Percentiles rank a stretch among this genome's conserved stretches.
phyloP scores from a whole-genome alignment of 306 rosid genomes.

The Ormosia emarginata region DNA sequence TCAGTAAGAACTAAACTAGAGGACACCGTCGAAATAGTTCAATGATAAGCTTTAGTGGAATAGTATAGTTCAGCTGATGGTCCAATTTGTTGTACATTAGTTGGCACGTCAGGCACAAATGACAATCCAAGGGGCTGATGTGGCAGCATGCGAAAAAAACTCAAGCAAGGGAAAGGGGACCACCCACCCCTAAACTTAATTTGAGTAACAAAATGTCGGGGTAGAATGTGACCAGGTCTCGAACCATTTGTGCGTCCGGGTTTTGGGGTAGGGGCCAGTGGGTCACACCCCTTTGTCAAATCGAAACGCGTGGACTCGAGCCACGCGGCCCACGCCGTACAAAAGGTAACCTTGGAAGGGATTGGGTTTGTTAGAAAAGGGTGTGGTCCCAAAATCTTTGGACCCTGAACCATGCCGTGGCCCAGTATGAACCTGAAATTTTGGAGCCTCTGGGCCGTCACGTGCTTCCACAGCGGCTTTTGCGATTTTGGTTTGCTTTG shows the following conservation, averaged over 20 bases:
- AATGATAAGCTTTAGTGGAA: background rate
- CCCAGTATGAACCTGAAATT: background rate
- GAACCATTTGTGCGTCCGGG: background rate
- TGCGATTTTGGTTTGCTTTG: background rate
- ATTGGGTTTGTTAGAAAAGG: background rate
- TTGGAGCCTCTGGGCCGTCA: conserved; percentile 13
- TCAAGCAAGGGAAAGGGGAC: background rate
- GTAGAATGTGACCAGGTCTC: background rate
- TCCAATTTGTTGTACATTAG: background rate
- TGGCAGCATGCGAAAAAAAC: background rate
- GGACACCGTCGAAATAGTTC: background rate
- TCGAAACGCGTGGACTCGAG: background rate
- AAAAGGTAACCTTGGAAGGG: background rate
- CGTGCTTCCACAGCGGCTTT: background rate
- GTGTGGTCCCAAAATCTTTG: conserved; percentile 17
- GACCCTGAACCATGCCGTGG: background rate
- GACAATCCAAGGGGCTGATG: background rate
- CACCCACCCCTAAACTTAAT: background rate
- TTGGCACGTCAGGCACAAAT: background rate
- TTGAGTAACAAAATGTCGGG: background rate
- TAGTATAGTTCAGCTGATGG: background rate
- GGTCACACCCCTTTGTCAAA: background rate
- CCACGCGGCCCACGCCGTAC: background rate
- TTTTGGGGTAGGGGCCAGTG: background rate
- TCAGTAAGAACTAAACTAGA: too few species aligned